These are phyloP conservation scores for Xylariaceae sp. DNA, from an alignment of 2,329 filamentous ascomycete species.

Conservation along the genomic window DNA sequence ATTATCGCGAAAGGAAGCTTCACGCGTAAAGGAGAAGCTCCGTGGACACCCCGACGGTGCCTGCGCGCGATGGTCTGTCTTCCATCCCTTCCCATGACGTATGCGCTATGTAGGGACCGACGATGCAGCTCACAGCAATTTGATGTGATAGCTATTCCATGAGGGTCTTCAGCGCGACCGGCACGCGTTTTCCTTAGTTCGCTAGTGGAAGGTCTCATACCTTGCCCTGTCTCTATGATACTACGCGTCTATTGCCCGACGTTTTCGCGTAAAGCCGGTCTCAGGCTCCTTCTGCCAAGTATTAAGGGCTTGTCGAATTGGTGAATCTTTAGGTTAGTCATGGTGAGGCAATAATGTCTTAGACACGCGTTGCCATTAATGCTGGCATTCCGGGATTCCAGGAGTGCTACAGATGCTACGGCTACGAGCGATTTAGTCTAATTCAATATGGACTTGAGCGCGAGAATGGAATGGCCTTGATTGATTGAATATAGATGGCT, in stretches of 20 bases:
- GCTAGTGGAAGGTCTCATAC: slow-evolving; percentile 4
- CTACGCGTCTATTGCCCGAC: neutral
- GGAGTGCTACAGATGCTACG: neutral
- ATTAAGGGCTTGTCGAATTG: slow-evolving; percentile 4
- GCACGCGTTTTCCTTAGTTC: slow-evolving; percentile 15
- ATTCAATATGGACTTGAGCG: neutral
- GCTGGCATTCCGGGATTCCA: slow-evolving; percentile 13
- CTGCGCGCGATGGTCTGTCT: slow-evolving; percentile 4
- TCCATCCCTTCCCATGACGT: neutral
- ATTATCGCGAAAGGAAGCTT: slow-evolving; percentile 8
- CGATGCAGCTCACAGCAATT: slow-evolving; percentile 14
- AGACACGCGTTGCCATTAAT: slow-evolving; percentile 22
- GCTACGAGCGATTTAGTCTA: neutral
- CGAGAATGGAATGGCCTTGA: neutral
- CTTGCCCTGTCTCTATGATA: neutral
- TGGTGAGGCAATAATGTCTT: slow-evolving; percentile 28
- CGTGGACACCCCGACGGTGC: neutral
- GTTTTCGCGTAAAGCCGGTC: neutral
- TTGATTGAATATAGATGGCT: neutral
- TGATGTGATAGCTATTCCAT: slow-evolving; percentile 5
- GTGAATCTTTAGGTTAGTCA: slow-evolving; percentile 18
- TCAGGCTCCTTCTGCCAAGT: neutral
- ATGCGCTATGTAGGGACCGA: slow-evolving; percentile 6
- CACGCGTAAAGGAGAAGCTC: slow-evolving; percentile 6
- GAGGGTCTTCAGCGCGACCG: slow-evolving; percentile 14